Evolutionary conservation across 345 rosid species (phyloP).

Genomic region (Citrus hindsii): DNA sequence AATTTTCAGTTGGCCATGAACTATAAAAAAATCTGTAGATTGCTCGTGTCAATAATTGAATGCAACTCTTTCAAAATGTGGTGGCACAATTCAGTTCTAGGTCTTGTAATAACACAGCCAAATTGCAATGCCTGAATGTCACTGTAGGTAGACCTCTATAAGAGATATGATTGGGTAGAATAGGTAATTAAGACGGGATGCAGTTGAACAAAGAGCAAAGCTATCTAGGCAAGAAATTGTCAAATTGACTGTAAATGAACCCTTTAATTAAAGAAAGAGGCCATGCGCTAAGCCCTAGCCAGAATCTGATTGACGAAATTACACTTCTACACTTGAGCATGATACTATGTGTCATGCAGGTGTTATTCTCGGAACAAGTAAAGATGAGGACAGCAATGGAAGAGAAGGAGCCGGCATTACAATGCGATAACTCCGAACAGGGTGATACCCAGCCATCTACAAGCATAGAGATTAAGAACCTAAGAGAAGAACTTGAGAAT

Average conservation of each 20-base stretch:
- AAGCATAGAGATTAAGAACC: constrained; percentile 42
- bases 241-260: neutral
- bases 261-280: neutral
- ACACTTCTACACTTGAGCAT: neutral
- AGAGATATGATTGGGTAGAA: neutral
- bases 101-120: neutral
- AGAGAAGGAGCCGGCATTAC: constrained; percentile 43
- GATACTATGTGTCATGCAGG: constrained; percentile 37
- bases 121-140: neutral
- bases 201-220: neutral
- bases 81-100: neutral
- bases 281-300: neutral
- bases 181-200: neutral
- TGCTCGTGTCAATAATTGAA: neutral
- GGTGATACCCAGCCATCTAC: constrained; percentile 40
- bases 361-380: constrained; percentile 71
- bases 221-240: neutral
- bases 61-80: neutral
- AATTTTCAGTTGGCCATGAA: neutral
- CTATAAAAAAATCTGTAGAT: neutral
- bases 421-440: constrained; percentile 36
- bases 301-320: neutral
- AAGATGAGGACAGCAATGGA: constrained; percentile 72
- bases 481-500: constrained; percentile 58
- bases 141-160: neutral